Conservation (phyloP, 1,139 yeast genomes). For the Saccharomyces hybrid region DNA sequence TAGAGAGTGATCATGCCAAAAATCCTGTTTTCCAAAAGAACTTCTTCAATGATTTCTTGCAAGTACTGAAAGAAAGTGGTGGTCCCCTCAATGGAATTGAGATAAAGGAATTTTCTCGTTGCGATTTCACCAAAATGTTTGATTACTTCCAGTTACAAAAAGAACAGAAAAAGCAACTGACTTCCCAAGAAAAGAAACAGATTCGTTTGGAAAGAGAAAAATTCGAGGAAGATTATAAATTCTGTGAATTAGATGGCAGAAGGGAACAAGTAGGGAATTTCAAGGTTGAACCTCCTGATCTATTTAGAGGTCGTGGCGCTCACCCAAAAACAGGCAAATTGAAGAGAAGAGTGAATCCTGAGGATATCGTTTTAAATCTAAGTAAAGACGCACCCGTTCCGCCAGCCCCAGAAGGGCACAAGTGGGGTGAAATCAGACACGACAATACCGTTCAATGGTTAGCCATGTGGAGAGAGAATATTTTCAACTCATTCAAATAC, state of each 20-base stretch:
- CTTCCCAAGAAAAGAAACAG: slow-evolving; percentile 65
- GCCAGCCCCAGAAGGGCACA: slow-evolving; percentile 75
- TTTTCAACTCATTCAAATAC: slow-evolving; percentile 74
- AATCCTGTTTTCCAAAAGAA: slow-evolving; percentile 82
- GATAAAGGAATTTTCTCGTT: slow-evolving; percentile 54
- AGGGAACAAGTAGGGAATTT: slow-evolving; percentile 91
- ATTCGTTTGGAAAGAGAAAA: slow-evolving; percentile 65
- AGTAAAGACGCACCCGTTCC: slow-evolving; percentile 70
- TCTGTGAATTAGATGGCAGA: slow-evolving; percentile 77
- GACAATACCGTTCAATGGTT: slow-evolving; percentile 93
- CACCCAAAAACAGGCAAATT: slow-evolving; percentile 93
- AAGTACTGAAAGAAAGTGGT: slow-evolving; percentile 61
- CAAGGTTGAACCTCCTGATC: slow-evolving; percentile 91
- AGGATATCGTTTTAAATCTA: slow-evolving; percentile 78
- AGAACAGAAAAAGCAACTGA: slow-evolving; percentile 61
- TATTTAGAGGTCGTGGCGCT: slow-evolving; percentile 93
- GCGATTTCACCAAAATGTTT: slow-evolving; percentile 73
- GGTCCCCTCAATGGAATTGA: slow-evolving; percentile 44
- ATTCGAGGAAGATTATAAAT: slow-evolving; percentile 72
- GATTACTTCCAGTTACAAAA: slow-evolving; percentile 63
- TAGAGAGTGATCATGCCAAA: slow-evolving; percentile 81
- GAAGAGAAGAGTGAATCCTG: slow-evolving; percentile 77
- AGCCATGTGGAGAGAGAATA: slow-evolving; percentile 95
- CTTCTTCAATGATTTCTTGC: slow-evolving; percentile 70
- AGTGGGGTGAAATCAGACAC: slow-evolving; percentile 84